A percentile compares a stretch with the other conserved stretches of the same genome.
phyloP scores from a whole-genome alignment of 208 protist species.

The Trypanosoma theileri region DNA sequence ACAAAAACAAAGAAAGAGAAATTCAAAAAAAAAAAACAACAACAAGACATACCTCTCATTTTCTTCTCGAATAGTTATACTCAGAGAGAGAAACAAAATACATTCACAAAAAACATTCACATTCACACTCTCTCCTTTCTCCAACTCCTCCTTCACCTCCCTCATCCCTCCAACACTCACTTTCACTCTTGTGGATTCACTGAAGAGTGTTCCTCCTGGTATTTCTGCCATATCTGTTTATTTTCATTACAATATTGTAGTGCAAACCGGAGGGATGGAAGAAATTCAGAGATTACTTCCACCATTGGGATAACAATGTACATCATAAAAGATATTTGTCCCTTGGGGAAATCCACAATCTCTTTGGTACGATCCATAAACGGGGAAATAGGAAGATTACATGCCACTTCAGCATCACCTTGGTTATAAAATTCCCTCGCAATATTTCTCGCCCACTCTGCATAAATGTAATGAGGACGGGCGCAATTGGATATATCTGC shows the following conservation, averaged over 20 bases:
- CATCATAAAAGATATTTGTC: conserved; percentile 92
- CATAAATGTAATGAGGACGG: conserved; percentile 84
- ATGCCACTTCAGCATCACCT: conserved; percentile 86
- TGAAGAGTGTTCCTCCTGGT: conserved; percentile 32
- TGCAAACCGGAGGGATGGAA: conserved; percentile 81
- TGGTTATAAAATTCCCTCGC: conserved; percentile 93
- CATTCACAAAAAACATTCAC: no score
- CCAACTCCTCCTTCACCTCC: neutral
- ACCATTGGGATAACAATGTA: conserved; percentile 91
- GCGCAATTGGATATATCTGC: conserved; percentile 94
- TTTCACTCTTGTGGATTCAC: no score
- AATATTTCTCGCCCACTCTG: conserved; percentile 92
- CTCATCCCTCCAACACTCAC: no score
- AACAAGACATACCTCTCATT: neutral
- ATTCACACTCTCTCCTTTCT: neutral
- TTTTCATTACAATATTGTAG: conserved; percentile 81
- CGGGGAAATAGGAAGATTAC: conserved; percentile 84
- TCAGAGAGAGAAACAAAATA: no score
- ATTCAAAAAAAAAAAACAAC: no score
- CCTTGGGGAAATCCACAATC: conserved; percentile 79
- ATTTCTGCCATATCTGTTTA: conserved; percentile 77
- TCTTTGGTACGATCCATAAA: conserved; percentile 92
- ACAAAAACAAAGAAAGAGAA: no score
- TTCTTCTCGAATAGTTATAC: neutral
- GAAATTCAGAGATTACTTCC: conserved; percentile 79